Conservation (phyloP, 139 green algal genomes). For the Astrephomene gubernaculifera region DNA sequence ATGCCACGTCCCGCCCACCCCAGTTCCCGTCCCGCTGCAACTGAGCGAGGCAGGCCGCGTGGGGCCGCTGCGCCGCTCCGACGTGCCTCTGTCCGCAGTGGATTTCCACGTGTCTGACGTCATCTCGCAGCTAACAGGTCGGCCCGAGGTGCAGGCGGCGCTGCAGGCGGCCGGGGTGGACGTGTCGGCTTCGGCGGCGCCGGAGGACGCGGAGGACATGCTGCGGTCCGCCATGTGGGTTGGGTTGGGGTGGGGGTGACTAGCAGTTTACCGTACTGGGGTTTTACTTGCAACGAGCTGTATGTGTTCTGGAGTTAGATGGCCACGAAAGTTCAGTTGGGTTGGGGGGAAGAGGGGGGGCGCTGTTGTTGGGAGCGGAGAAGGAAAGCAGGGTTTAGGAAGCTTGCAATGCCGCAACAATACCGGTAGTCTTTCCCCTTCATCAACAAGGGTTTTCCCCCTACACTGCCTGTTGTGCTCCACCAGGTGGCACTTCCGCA, state of each 20-base stretch:
- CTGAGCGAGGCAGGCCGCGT: background rate
- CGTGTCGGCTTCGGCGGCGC: background rate
- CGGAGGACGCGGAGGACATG: conserved; percentile 14
- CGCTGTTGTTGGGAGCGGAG: no score
- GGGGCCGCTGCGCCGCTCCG: conserved; percentile 43
- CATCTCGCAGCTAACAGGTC: conserved; percentile 47
- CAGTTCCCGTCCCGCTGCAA: conserved; percentile 19
- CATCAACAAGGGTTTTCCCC: no score
- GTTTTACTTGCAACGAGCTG: no score
- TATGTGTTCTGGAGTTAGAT: no score
- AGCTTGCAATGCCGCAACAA: no score
- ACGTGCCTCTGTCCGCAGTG: conserved; percentile 64
- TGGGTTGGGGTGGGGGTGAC: no score
- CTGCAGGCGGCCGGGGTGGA: background rate
- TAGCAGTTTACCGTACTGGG: no score
- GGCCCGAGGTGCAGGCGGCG: conserved; percentile 39
- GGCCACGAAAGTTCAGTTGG: no score
- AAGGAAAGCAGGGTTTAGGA: no score
- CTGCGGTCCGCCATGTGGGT: conserved; percentile 42
- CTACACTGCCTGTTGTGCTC: no score
- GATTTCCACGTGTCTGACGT: conserved; percentile 68
- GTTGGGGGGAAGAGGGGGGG: no score
- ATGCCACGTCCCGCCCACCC: background rate
- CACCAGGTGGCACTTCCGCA: conserved; percentile 49
- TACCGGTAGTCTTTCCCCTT: no score